Evolutionary conservation across 202 grass and related monocot genomes (phyloP).

Genomic region (Elaeis oleifera): DNA sequence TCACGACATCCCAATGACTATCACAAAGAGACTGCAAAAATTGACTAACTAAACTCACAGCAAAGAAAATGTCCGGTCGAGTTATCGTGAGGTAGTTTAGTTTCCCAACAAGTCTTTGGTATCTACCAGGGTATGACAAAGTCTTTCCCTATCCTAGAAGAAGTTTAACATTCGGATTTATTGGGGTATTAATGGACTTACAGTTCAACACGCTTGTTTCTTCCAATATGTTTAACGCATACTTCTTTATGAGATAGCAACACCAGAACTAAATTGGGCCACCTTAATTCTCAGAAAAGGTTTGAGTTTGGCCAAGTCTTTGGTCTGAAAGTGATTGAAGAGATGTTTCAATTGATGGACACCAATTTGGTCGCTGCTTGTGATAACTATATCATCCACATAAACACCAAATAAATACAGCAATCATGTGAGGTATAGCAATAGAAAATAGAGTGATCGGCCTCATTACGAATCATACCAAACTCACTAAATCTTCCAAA

Average conservation of each 20-base stretch:
- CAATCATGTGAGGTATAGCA: no score
- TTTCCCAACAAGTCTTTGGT: neutral
- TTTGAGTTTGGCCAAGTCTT: neutral
- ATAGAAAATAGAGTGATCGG: no score
- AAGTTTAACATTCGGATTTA: neutral
- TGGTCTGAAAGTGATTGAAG: neutral
- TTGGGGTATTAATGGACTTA: neutral
- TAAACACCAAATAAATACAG: no score
- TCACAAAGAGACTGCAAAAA: neutral
- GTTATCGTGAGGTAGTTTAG: neutral
- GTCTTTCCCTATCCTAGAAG: neutral
- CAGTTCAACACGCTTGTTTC: neutral
- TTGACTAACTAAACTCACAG: neutral
- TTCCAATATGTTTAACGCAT: neutral
- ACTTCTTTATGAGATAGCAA: neutral
- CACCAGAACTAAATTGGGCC: no score
- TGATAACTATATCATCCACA: no score
- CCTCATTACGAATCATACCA: no score
- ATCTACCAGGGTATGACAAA: neutral
- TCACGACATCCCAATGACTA: neutral
- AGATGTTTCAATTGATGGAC: no score
- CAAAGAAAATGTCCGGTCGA: neutral
- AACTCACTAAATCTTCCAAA: no score
- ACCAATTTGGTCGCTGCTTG: no score
- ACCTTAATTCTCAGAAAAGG: neutral